phyloP scores from a whole-genome alignment of 2,329 filamentous ascomycete species.

The Hypomyces perniciosus region DNA sequence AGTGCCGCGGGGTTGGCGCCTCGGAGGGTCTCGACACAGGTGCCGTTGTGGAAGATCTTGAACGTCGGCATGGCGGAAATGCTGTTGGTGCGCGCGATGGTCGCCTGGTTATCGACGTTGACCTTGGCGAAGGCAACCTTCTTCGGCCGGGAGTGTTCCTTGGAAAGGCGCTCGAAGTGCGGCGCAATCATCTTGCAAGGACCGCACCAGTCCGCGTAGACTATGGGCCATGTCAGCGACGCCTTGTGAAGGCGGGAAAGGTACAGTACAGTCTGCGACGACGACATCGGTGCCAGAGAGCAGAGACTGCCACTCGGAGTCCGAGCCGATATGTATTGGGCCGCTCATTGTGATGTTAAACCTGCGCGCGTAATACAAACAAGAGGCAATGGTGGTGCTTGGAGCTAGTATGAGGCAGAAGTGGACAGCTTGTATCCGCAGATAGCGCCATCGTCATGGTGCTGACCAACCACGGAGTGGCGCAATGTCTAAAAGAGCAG shows the following conservation, averaged over 20 bases:
- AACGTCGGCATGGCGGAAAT: slow-evolving; percentile 93
- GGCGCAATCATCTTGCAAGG: slow-evolving; percentile 92
- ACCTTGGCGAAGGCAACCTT: slow-evolving; percentile 88
- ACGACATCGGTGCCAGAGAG: slow-evolving; percentile 72
- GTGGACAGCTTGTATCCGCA: not conserved
- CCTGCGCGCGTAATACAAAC: not conserved
- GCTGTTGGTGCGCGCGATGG: slow-evolving; percentile 69
- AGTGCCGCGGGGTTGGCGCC: slow-evolving; percentile 77
- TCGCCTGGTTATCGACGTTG: slow-evolving; percentile 77
- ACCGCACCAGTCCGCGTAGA: slow-evolving; percentile 93
- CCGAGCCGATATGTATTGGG: slow-evolving; percentile 55
- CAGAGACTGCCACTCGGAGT: slow-evolving; percentile 64
- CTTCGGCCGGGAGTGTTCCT: slow-evolving; percentile 71
- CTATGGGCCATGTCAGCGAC: slow-evolving; percentile 40
- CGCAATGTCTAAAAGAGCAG: slow-evolving; percentile 15
- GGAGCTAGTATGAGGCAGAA: slow-evolving; percentile 2
- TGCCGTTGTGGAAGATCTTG: slow-evolving; percentile 75
- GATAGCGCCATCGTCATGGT: slow-evolving; percentile 4
- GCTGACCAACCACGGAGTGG: slow-evolving; percentile 18
- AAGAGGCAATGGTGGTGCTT: not conserved
- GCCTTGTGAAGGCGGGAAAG: slow-evolving; percentile 2
- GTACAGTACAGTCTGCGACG: slow-evolving; percentile 76
- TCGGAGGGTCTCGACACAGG: slow-evolving; percentile 66
- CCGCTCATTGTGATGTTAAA: slow-evolving; percentile 35
- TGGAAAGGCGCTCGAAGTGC: slow-evolving; percentile 76